phyloP scores from a whole-genome alignment of 169 alveolate species.

The Cryptosporidium ubiquitum region DNA sequence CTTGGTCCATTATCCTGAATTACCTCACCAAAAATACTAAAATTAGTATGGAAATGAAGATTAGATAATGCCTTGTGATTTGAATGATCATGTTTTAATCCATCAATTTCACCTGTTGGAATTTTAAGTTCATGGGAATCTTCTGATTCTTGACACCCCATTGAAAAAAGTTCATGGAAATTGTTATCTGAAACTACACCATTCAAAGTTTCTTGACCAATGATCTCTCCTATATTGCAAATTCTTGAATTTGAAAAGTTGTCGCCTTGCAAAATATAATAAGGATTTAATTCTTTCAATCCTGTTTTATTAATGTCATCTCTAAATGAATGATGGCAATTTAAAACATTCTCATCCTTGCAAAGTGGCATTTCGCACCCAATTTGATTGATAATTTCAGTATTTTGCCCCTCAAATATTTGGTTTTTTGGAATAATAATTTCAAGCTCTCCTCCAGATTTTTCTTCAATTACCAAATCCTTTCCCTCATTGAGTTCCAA shows the following conservation, averaged over 20 bases:
- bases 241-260: not conserved
- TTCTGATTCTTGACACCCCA: not conserved
- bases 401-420: not conserved
- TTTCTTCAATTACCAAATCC: not conserved
- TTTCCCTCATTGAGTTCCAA: not conserved
- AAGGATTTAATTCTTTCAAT: slow-evolving; percentile 14
- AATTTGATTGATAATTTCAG: not conserved
- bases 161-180: not conserved
- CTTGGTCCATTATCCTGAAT: slow-evolving; percentile 6
- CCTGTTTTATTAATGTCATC: not conserved
- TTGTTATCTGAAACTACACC: not conserved
- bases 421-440: not conserved
- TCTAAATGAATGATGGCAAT: not conserved
- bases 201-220: not conserved
- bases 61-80: slow-evolving; percentile 1
- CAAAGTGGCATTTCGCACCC: not conserved
- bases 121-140: not conserved
- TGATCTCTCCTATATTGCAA: slow-evolving; percentile 2
- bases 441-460: not conserved
- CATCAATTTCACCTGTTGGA: not conserved
- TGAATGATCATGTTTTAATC: not conserved
- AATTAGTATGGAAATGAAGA: not conserved
- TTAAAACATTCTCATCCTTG: not conserved
- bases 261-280: slow-evolving; percentile 14
- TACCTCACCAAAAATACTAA: not conserved